Evolutionary conservation across 164 flowering plant genomes (phyloP).

Genomic region (Amborella trichopoda): DNA sequence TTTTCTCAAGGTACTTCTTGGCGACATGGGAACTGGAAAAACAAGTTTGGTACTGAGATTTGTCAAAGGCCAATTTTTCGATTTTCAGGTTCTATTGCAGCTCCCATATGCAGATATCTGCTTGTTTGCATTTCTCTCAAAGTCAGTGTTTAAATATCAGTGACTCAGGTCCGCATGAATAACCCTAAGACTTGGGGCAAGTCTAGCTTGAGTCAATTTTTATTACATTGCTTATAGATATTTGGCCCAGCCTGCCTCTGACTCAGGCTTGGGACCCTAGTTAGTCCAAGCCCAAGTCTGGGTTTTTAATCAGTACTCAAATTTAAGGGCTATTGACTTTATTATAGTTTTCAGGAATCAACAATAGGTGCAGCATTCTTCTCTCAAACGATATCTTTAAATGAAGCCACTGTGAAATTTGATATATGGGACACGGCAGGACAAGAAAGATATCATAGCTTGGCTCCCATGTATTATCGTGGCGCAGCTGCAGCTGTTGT

Average conservation of each 20-base stretch:
- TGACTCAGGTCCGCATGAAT: too few species aligned
- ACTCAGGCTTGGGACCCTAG: too few species aligned
- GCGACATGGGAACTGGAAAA: constrained; percentile 88
- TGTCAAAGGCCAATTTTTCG: constrained; percentile 78
- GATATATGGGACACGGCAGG: constrained; percentile 96
- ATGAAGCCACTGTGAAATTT: constrained; percentile 64
- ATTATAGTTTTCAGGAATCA: constrained; percentile 46
- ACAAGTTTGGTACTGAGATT: constrained; percentile 86
- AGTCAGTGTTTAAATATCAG: too few species aligned
- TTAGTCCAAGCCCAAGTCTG: too few species aligned
- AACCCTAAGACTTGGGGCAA: too few species aligned
- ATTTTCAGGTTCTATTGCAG: constrained; percentile 54
- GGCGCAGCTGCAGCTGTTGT: constrained; percentile 91
- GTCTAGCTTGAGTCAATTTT: too few species aligned
- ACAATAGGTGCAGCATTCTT: constrained; percentile 94
- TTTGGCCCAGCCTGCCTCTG: too few species aligned
- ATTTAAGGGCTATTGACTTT: constrained; percentile 1
- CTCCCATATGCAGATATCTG: not conserved
- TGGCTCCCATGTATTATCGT: constrained; percentile 91
- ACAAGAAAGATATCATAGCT: constrained; percentile 75
- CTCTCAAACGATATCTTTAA: constrained; percentile 59
- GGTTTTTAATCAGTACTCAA: not conserved
- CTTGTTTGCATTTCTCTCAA: too few species aligned
- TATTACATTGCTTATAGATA: too few species aligned
- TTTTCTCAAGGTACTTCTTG: constrained; percentile 59